phyloP scores from a whole-genome alignment of 257 asterid species.

The Coffea eugenioides region DNA sequence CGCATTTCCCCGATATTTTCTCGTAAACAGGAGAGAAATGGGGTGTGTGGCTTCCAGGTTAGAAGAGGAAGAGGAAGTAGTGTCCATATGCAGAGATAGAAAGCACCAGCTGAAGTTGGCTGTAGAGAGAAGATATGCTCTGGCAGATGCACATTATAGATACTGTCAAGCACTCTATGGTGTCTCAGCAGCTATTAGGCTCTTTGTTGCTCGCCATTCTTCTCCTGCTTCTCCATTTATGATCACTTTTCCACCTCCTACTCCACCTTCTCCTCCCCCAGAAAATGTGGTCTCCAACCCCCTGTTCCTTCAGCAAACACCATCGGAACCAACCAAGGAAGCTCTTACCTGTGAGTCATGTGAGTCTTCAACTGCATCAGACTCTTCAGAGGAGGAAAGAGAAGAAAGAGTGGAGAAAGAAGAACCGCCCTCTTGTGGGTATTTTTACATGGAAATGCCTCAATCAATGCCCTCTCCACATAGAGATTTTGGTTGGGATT shows the following conservation, averaged over 20 bases:
- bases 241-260: slow-evolving; percentile 58
- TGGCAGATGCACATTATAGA: slow-evolving; percentile 82
- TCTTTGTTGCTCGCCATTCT: slow-evolving; percentile 82
- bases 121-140: slow-evolving; percentile 71
- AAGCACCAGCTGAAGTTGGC: slow-evolving; percentile 68
- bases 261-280: slow-evolving; percentile 39
- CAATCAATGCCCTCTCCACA: slow-evolving; percentile 56
- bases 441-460: slow-evolving; percentile 70
- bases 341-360: slow-evolving; percentile 41
- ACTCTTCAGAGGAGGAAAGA: slow-evolving; percentile 42
- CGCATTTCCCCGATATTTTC: neutral
- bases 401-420: slow-evolving; percentile 35
- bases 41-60: slow-evolving; percentile 85
- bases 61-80: slow-evolving; percentile 76
- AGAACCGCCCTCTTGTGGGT: slow-evolving; percentile 40
- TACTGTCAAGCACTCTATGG: slow-evolving; percentile 76
- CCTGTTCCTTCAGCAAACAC: slow-evolving; percentile 71
- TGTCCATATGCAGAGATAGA: slow-evolving; percentile 82
- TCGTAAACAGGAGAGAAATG: slow-evolving; percentile 34
- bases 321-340: slow-evolving; percentile 58
- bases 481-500: slow-evolving; percentile 91
- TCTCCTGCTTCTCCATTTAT: slow-evolving; percentile 55
- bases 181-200: slow-evolving; percentile 75
- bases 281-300: slow-evolving; percentile 76
- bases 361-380: slow-evolving; percentile 37